Evolutionary conservation across 768 basidiomycete genomes (phyloP).

Genomic region (Serendipita indica): DNA sequence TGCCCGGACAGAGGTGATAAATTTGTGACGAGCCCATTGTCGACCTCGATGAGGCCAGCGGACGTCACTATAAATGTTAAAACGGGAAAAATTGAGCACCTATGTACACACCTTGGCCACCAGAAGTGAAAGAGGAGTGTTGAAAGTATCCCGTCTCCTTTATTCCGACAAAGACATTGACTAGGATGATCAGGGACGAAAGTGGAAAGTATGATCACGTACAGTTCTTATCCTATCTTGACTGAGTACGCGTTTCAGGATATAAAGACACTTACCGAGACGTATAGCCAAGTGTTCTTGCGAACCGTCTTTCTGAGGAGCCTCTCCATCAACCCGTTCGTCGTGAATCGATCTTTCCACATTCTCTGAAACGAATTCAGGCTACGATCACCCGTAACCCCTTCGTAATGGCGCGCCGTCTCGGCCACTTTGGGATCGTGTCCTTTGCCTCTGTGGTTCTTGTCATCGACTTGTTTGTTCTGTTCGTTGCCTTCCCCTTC

Average conservation of each 20-base stretch:
- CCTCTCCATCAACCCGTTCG: conserved; percentile 36
- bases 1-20: conserved; percentile 54
- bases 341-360: conserved; percentile 33
- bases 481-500: conserved; percentile 20
- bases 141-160: conserved; percentile 50
- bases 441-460: conserved; percentile 15
- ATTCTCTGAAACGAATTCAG: conserved; percentile 24
- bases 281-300: conserved; percentile 56
- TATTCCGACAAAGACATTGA: conserved; percentile 53
- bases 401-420: conserved; percentile 17
- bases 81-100: not conserved
- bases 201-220: conserved; percentile 15
- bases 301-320: conserved; percentile 43
- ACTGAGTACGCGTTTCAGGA: not conserved
- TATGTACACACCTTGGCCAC: conserved; percentile 21
- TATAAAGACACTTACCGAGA: conserved; percentile 29
- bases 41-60: conserved; percentile 49
- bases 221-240: conserved; percentile 38
- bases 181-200: conserved; percentile 20
- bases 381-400: conserved; percentile 13
- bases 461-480: not conserved
- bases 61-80: conserved; percentile 39
- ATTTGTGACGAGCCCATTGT: conserved; percentile 43
- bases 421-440: conserved; percentile 12
- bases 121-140: conserved; percentile 46